A percentile compares a stretch with the other conserved stretches of the same genome.
Evolutionary conservation across 1,284 basidiomycete species (phyloP).

Genomic region (Vanrija humicola): DNA sequence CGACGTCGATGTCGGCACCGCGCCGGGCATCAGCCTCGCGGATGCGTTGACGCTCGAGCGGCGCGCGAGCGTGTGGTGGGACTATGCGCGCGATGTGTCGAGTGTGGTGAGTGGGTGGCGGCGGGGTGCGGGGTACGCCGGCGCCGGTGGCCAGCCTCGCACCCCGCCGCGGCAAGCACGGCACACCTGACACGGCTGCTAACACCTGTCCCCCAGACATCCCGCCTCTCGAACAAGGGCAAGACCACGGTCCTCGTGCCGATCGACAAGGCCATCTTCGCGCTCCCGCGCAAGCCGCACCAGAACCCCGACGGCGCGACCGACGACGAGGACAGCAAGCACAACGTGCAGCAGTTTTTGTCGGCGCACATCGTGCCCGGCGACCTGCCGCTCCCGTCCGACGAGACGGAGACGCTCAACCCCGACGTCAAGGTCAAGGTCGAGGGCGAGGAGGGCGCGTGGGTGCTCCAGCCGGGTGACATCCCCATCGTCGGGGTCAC

Average conservation of each 20-base stretch:
- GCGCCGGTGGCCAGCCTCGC: neutral
- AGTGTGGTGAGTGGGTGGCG: slow-evolving; percentile 27
- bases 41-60: slow-evolving; percentile 42
- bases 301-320: slow-evolving; percentile 20
- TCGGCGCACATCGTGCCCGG: slow-evolving; percentile 38
- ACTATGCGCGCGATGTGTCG: slow-evolving; percentile 41
- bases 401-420: slow-evolving; percentile 26
- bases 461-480: slow-evolving; percentile 37
- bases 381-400: slow-evolving; percentile 15
- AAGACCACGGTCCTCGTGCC: slow-evolving; percentile 45
- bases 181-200: neutral
- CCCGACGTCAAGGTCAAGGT: slow-evolving; percentile 23
- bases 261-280: slow-evolving; percentile 40
- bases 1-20: neutral
- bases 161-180: no score
- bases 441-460: slow-evolving; percentile 21
- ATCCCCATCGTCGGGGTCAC: slow-evolving; percentile 36
- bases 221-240: slow-evolving; percentile 18
- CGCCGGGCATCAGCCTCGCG: slow-evolving; percentile 20
- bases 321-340: slow-evolving; percentile 19
- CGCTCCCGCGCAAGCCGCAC: slow-evolving; percentile 41
- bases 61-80: slow-evolving; percentile 39
- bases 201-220: slow-evolving; percentile 13
- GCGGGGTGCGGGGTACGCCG: neutral
- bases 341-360: slow-evolving; percentile 40